Conservation (phyloP, 2,329 filamentous ascomycete genomes). For the Ilyonectria sp. region DNA sequence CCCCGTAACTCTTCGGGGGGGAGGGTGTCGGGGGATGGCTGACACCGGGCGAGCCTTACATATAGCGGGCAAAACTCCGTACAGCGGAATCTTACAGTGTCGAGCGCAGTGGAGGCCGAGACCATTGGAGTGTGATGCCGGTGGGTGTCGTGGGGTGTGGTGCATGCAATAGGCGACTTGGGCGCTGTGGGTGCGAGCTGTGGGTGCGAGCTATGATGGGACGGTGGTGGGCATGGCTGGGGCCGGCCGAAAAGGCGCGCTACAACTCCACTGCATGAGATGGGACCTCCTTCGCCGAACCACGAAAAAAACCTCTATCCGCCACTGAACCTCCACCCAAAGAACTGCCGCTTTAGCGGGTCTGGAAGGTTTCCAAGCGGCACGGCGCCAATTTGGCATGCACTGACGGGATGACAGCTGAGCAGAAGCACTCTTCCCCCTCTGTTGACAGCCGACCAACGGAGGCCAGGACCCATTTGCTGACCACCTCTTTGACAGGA, state of each 20-base stretch:
- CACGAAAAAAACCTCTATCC: conserved; percentile 11
- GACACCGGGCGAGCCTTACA: not conserved
- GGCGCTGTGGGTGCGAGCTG: not conserved
- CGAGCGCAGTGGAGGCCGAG: conserved; percentile 14
- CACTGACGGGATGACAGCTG: conserved; percentile 27
- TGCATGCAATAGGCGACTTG: not conserved
- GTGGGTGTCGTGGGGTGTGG: conserved; percentile 14
- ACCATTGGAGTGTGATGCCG: conserved; percentile 14
- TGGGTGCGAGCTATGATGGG: not conserved
- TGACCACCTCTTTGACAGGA: conserved; percentile 20
- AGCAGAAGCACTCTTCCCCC: conserved; percentile 10
- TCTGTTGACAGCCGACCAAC: conserved; percentile 17
- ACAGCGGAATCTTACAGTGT: not conserved
- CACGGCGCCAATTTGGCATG: conserved; percentile 14
- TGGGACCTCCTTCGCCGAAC: not conserved
- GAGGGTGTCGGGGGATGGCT: conserved; percentile 11
- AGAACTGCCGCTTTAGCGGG: conserved; percentile 25
- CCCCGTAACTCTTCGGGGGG: conserved; percentile 7
- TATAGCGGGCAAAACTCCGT: conserved; percentile 18
- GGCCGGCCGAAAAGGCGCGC: conserved; percentile 8
- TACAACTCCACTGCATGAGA: conserved; percentile 13
- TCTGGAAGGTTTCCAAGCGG: conserved; percentile 28
- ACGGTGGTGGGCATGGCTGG: conserved; percentile 9
- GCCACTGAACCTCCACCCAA: conserved; percentile 18
- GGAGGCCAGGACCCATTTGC: conserved; percentile 12